Base-by-base conservation (phyloP, 768 basidiomycete species). In the Tricholoma saponaceum region DNA sequence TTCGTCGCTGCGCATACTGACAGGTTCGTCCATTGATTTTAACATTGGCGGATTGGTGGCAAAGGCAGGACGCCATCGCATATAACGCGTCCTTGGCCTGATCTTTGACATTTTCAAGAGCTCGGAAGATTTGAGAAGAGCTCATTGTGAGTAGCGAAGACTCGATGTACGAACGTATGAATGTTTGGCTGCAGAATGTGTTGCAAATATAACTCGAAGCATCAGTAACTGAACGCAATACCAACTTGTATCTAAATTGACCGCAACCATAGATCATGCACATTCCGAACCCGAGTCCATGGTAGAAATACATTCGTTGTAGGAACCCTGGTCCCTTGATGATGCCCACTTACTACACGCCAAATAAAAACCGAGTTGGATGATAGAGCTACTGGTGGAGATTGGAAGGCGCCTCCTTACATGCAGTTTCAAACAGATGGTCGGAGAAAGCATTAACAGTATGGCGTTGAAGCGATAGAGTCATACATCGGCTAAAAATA, bases 11-110 rank as follows among this genome's bases (percentile, higher is more conserved):
- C 41, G n/a, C 55, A 51, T 52, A 81, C 87, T 79, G 64, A 92
- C 90, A 98, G 39, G 92, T 91, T 63, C 96, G 83, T 35, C 96
- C 96, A 64, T 96, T 97, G 60, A 99, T 95, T 76, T 98, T 97
- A 58, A 98, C 80, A 58, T 86, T 92, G 14, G 93, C 88, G 44
- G 91, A 83, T 68, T 85, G 88, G 67, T 85, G 83, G 74, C 87
- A 92, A 37, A 91, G 70, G 70, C 91, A 92, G 10, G 89, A 89
- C 0, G 92, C 85, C 23, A 95, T 73, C 8, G 89, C 90, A 80
- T 84, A 90, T 12, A 94, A 69, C 0, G 89, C 88, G 67, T 95
- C 92, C 66, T 90, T 92, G 16, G 84, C 84, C 61, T 87, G 86
- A 65, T 89, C 89, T 62, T 84, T 84, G 58, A 89, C 62, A 52